Evolutionary conservation across 352 stramenopile genomes (phyloP).

Genomic region (Globisporangium uncinulatum): DNA sequence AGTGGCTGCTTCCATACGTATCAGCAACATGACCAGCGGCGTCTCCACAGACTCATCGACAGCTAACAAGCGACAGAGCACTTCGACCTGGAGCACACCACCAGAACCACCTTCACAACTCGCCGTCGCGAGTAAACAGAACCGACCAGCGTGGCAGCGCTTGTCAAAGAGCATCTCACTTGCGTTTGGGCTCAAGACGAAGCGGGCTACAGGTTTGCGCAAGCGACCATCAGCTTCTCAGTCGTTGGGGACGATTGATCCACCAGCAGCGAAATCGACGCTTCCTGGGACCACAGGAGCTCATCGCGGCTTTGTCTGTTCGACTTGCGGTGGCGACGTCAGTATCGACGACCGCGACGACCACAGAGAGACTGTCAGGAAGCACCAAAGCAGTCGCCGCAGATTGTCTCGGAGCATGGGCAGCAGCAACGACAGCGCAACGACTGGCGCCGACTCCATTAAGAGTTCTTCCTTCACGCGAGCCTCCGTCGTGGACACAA

Average conservation of each 20-base stretch:
- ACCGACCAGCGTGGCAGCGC: slow-evolving; percentile 10
- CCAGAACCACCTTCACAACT: not conserved
- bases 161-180: slow-evolving; percentile 9
- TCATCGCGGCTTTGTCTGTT: not conserved
- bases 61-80: not conserved
- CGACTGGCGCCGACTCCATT: not conserved
- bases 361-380: no score
- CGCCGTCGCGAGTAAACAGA: not conserved
- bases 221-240: not conserved
- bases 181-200: not conserved
- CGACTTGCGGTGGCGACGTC: not conserved
- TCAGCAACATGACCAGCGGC: no score
- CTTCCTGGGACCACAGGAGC: not conserved
- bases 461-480: not conserved
- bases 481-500: slow-evolving; percentile 2
- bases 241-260: not conserved
- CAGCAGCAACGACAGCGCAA: not conserved
- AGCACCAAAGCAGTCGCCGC: not conserved
- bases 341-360: not conserved
- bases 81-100: not conserved
- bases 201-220: not conserved
- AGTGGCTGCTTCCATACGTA: no score
- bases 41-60: not conserved
- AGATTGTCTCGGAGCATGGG: not conserved
- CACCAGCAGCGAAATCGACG: not conserved